A percentile compares a stretch with the other conserved stretches of the same genome.
These are phyloP conservation scores for Coemansia furcata DNA, from an alignment of 192 early-diverging fungal species.

Conservation along the genomic window DNA sequence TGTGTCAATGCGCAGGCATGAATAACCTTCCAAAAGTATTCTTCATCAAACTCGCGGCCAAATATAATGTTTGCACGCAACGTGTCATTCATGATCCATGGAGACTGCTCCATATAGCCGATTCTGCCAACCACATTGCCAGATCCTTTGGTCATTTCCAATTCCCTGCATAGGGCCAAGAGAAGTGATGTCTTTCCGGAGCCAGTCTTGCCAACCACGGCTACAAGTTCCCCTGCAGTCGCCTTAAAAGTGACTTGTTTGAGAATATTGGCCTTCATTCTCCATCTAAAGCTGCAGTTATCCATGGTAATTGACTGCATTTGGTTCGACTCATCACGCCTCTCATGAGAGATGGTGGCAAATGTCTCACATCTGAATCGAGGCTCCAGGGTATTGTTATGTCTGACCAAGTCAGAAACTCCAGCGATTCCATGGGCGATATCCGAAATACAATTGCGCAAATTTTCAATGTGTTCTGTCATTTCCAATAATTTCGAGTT, in stretches of 20 bases:
- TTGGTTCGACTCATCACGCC: neutral
- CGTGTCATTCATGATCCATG: slow-evolving; percentile 29
- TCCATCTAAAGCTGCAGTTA: neutral
- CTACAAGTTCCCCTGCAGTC: slow-evolving; percentile 59
- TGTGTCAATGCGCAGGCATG: slow-evolving; percentile 4
- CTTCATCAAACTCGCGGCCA: slow-evolving; percentile 13
- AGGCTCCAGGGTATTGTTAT: neutral
- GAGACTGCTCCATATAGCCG: slow-evolving; percentile 72
- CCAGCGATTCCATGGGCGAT: neutral
- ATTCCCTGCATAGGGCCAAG: slow-evolving; percentile 74
- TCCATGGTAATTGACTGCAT: neutral
- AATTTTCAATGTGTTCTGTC: neutral
- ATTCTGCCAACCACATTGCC: slow-evolving; percentile 62
- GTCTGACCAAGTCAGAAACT: neutral
- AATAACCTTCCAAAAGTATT: slow-evolving; percentile 4
- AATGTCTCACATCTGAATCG: neutral
- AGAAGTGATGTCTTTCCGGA: slow-evolving; percentile 77
- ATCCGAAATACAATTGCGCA: neutral
- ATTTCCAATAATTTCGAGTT: neutral
- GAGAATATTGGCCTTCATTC: neutral
- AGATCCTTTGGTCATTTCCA: slow-evolving; percentile 46
- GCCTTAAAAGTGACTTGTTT: slow-evolving; percentile 53
- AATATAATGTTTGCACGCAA: slow-evolving; percentile 17
- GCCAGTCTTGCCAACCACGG: slow-evolving; percentile 75
- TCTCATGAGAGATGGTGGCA: neutral